Evolutionary conservation across 345 rosid genomes (phyloP), one percentile per base, ranked within the genome.

Genomic region (Euphorbia lathyris): DNA sequence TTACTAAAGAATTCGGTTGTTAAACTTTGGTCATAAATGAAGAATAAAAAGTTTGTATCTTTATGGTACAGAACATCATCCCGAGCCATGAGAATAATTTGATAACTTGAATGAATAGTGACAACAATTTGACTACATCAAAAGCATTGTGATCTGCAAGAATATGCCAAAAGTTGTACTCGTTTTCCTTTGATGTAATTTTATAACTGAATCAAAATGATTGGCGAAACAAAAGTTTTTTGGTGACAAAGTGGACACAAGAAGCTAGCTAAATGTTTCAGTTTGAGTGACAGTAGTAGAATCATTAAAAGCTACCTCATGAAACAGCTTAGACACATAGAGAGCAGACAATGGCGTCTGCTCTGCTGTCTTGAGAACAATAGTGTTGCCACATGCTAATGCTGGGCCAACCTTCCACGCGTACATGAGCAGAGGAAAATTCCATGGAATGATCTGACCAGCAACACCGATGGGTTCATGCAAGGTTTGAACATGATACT

Each of bases 381-480:
- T 12, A 13, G 96, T 87, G 85, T 94, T 94, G 67, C 98, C 96
- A 34, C 91, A 86, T 27, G 98, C 98, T 71, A 94, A 79, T 59
- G 98, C 96, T 27, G 98, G 93, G 53, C 90, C 98, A 65, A 94
- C 81, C 78, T 94, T 94, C 98, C 97, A 94, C 25, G 93, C 79
- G 73, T 73, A 86, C 90, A 94, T 90, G 66, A 94, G 73, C 71
- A 94, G 93, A 72, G 98, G 98, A 72, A 94, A 94, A 78, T 94
- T 94, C 98, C 97, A 91, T 2, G 98, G 98, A 72, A 91, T 87
- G 69, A 94, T 94, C 76, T 90, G 98, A 71, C 98, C 98, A 11
- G 86, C 95, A 63, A 94, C 98, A 66, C 98, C 98, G 53, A 91
- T 86, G 10, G 98, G 97, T 75, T 94, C 98, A 30, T 91, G 97